Evolutionary conservation across 441 rosid genomes (phyloP), one percentile per base, ranked within the genome.

Genomic region (Adansonia gregorii): DNA sequence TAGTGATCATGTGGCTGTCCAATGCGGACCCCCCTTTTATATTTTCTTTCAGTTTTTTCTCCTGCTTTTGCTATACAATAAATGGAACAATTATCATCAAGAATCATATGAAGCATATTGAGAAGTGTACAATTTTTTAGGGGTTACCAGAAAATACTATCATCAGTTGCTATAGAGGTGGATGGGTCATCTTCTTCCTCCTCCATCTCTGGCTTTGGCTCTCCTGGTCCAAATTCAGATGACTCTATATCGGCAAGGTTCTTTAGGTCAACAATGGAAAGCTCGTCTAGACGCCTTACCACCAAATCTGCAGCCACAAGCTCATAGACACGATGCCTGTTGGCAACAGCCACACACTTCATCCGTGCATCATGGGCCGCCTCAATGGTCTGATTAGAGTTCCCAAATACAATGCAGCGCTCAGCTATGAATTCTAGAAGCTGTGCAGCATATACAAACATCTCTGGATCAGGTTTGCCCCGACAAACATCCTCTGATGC

Each of bases 271-370:
- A 95, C 93, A 52, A 95, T 78, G 0, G 99, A 89, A 39, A 95
- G 89, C 91, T 94, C 99, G 6, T 92, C 88, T 55, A 95, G 80
- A 59, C 81, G 86, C 78, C 94, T 88, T 48, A 94, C 97, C 82
- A 94, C 94, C 85, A 95, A 81, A 82, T 94, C 98, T 41, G 99
- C 98, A 41, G 99, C 99, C 56, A 93, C 87, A 19, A 95, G 98
- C 81, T 95, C 99, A 0, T 92, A 94, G 64, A 92, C 86, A 0
- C 94, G 98, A 80, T 92, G 97, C 83, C 89, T 94, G 84, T 97
- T 94, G 60, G 98, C 97, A 35, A 94, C 95, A 56, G 97, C 98
- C 63, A 95, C 99, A 61, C 98, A 95, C 87, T 94, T 95, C 99
- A 95, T 95, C 86, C 78, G 82, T 54, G 89, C 97, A 70, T 95